A percentile compares a stretch with the other conserved stretches of the same genome.
phyloP scores from a whole-genome alignment of 768 basidiomycete species.

The Mycena crocata region DNA sequence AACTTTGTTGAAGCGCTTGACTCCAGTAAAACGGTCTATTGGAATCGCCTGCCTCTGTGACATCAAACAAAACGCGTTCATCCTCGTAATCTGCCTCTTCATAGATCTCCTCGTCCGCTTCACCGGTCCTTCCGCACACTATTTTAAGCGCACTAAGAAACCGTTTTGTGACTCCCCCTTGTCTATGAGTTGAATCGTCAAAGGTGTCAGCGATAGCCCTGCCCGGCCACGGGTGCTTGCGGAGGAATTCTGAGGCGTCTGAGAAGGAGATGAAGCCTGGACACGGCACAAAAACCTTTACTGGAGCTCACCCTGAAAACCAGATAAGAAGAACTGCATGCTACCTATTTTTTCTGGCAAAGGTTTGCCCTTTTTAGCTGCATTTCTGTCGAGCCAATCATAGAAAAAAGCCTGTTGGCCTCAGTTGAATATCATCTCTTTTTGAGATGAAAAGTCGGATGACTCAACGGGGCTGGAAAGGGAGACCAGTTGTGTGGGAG shows the following conservation, averaged over 20 bases:
- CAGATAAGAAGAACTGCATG: constrained; percentile 90
- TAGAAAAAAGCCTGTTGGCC: constrained; percentile 84
- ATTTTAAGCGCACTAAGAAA: constrained; percentile 77
- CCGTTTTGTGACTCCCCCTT: constrained; percentile 74
- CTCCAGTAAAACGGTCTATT: constrained; percentile 87
- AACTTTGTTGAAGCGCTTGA: constrained; percentile 78
- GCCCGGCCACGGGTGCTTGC: constrained; percentile 90
- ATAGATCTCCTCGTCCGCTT: constrained; percentile 68
- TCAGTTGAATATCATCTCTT: constrained; percentile 2
- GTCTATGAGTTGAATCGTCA: constrained; percentile 85
- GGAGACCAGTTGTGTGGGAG: constrained; percentile 85
- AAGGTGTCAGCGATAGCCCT: constrained; percentile 87
- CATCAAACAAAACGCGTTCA: constrained; percentile 75
- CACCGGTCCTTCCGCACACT: constrained; percentile 87
- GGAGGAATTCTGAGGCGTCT: constrained; percentile 91
- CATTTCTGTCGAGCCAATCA: constrained; percentile 89
- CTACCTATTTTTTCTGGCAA: constrained; percentile 91
- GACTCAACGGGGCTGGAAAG: constrained; percentile 76
- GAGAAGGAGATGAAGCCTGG: background rate
- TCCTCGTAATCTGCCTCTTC: constrained; percentile 84
- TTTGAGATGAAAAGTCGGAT: constrained; percentile 13
- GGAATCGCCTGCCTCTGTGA: constrained; percentile 65
- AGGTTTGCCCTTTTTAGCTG: constrained; percentile 84
- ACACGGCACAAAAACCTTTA: background rate
- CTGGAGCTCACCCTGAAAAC: constrained; percentile 69